phyloP scores from a whole-genome alignment of 495 filamentous ascomycete genomes.

The Pseudoneurospora amorphoporcata region DNA sequence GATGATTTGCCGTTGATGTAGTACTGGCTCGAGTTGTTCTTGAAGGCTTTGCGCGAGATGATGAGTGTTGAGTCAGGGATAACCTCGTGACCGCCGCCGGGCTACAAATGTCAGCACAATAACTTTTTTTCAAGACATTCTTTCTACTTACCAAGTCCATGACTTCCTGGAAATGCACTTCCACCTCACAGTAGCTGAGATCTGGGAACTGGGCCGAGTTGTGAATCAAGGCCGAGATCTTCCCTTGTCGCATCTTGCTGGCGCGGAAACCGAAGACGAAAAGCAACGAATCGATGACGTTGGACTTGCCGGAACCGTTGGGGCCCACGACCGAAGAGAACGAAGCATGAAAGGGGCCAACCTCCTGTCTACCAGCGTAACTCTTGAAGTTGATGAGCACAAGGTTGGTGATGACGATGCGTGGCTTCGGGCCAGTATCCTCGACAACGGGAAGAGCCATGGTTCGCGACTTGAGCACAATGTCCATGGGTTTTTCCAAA shows the following conservation, averaged over 20 bases:
- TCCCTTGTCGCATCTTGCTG: conserved; percentile 98
- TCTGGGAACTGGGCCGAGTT: conserved; percentile 83
- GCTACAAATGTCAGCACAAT: conserved; percentile 11
- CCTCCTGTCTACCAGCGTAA: conserved; percentile 89
- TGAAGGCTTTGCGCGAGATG: conserved; percentile 88
- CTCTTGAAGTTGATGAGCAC: conserved; percentile 96
- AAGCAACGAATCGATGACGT: conserved; percentile 94
- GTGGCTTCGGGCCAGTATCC: conserved; percentile 65
- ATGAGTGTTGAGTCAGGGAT: conserved; percentile 75
- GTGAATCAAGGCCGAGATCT: conserved; percentile 94
- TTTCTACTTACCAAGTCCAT: conserved; percentile 48
- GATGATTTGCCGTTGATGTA: conserved; percentile 85
- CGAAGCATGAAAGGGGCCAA: conserved; percentile 91
- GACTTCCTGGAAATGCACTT: conserved; percentile 91
- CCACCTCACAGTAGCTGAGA: conserved; percentile 83
- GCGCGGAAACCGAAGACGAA: conserved; percentile 98
- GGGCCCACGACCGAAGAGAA: conserved; percentile 99
- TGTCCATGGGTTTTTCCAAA: conserved; percentile 86
- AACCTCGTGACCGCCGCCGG: conserved; percentile 58
- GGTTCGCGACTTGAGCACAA: conserved; percentile 77
- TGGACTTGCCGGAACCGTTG: conserved; percentile 97
- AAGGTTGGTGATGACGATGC: conserved; percentile 84
- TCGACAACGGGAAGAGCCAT: conserved; percentile 53
- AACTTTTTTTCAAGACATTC: background rate
- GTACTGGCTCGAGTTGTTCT: conserved; percentile 96